Evolutionary conservation across 352 stramenopile species (phyloP).

Genomic region (Globisporangium heterothallicum): DNA sequence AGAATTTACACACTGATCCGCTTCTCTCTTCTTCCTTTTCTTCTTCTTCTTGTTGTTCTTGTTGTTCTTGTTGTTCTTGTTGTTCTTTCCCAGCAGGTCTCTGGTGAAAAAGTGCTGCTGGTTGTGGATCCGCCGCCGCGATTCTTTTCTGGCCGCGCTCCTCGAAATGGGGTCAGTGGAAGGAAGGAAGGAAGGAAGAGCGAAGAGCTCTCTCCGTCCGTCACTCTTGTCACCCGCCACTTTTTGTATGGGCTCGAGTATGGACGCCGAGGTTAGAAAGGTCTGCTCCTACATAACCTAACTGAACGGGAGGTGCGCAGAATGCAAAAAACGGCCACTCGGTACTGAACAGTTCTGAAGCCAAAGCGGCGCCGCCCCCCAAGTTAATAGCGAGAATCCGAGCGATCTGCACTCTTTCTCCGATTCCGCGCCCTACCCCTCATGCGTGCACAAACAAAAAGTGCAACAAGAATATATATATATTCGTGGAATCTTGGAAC

Average conservation of each 20-base stretch:
- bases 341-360: slow-evolving; percentile 14
- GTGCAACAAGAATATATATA: too few species aligned
- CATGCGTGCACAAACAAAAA: too few species aligned
- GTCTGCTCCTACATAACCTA: neutral
- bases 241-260: neutral
- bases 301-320: neutral
- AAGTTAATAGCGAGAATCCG: neutral
- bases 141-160: neutral
- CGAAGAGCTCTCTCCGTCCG: too few species aligned
- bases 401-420: too few species aligned
- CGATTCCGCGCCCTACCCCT: too few species aligned
- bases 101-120: neutral
- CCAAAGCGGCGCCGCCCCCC: neutral
- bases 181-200: neutral
- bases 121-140: neutral
- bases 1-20: too few species aligned
- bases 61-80: too few species aligned
- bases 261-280: slow-evolving; percentile 2
- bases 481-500: too few species aligned
- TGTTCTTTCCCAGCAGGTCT: too few species aligned
- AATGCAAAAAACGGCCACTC: slow-evolving; percentile 8
- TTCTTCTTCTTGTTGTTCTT: too few species aligned
- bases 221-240: too few species aligned
- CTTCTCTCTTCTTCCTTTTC: neutral
- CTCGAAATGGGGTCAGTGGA: neutral